These are phyloP conservation scores for Hymenoscyphus infarciens DNA, from an alignment of 2,329 filamentous ascomycete genomes.

Conservation along the genomic window DNA sequence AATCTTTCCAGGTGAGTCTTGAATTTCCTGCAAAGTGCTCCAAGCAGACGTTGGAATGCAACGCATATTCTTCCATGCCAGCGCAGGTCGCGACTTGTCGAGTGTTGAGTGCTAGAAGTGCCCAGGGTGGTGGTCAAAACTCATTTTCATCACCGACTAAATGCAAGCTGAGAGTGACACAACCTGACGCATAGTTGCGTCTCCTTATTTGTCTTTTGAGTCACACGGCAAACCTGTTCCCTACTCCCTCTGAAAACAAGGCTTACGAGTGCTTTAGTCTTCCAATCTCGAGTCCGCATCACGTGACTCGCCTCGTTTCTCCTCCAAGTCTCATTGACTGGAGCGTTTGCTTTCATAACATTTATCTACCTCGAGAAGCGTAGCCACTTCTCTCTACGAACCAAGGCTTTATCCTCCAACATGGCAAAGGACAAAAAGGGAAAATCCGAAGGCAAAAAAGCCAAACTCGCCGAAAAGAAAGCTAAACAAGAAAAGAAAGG, in stretches of 20 bases:
- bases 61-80: neutral
- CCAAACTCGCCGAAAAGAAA: slow-evolving; percentile 59
- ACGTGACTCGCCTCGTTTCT: neutral
- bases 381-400: neutral
- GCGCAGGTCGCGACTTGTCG: neutral
- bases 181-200: slow-evolving; percentile 2
- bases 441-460: slow-evolving; percentile 46
- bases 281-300: neutral
- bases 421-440: slow-evolving; percentile 54
- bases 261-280: neutral
- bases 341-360: neutral
- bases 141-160: neutral
- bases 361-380: neutral
- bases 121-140: slow-evolving; percentile 8
- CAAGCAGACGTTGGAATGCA: neutral
- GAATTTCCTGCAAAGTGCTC: neutral
- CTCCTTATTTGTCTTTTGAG: neutral
- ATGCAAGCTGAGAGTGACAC: neutral
- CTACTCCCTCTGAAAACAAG: neutral
- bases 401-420: neutral
- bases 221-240: neutral
- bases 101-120: neutral
- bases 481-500: slow-evolving; percentile 84
- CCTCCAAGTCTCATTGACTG: too few relatives aligned
- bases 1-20: neutral